phyloP scores from a whole-genome alignment of 805 yeast genomes.

The Ogataea trehalophila region DNA sequence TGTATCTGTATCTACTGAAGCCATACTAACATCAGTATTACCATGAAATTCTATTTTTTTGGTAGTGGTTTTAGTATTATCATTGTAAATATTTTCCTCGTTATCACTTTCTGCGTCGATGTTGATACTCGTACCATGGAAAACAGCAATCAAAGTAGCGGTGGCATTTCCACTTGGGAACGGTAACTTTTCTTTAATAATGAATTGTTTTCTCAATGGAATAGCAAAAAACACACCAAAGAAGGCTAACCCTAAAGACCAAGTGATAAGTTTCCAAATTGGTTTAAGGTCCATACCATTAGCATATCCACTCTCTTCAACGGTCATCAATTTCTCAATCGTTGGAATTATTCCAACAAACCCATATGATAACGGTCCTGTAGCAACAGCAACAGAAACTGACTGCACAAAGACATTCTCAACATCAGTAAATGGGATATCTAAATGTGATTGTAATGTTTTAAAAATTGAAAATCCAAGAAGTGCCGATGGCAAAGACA shows the following conservation, averaged over 20 bases:
- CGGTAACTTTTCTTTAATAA: slow-evolving; percentile 79
- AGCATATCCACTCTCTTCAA: slow-evolving; percentile 68
- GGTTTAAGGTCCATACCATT: slow-evolving; percentile 30
- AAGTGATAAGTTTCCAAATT: slow-evolving; percentile 55
- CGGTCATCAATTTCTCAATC: slow-evolving; percentile 77
- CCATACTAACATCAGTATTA: background rate
- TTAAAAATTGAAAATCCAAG: slow-evolving; percentile 82
- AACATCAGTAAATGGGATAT: slow-evolving; percentile 68
- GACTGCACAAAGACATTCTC: slow-evolving; percentile 92
- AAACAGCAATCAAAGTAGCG: slow-evolving; percentile 83
- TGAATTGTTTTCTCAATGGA: slow-evolving; percentile 80
- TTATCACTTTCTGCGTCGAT: slow-evolving; percentile 26
- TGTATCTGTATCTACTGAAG: background rate
- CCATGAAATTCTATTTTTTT: background rate
- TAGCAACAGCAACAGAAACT: slow-evolving; percentile 94
- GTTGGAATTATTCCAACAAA: slow-evolving; percentile 96
- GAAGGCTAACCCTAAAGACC: slow-evolving; percentile 86
- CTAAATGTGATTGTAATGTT: slow-evolving; percentile 34
- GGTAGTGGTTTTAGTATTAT: background rate
- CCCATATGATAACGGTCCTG: slow-evolving; percentile 95
- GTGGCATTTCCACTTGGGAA: slow-evolving; percentile 97
- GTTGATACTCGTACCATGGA: slow-evolving; percentile 63
- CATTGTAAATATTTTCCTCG: background rate
- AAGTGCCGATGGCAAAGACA: slow-evolving; percentile 92
- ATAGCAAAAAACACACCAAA: slow-evolving; percentile 96